Percentiles rank a stretch among this genome's conserved stretches.
Evolutionary conservation across 176 grass and related monocot genomes (phyloP).

Genomic region (Rhynchospora breviuscula): DNA sequence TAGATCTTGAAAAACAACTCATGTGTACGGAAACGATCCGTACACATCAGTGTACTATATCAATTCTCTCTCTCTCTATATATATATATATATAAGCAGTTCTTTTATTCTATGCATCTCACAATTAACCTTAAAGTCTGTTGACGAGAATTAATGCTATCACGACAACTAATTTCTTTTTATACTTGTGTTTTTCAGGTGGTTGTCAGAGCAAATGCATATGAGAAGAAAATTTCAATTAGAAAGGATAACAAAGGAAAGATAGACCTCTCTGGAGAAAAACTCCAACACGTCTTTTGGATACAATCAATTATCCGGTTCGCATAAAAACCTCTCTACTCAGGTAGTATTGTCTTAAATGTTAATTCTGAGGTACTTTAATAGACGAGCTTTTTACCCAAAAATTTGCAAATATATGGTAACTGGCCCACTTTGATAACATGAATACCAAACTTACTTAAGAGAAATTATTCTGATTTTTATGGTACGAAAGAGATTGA

Average conservation of each 20-base stretch:
- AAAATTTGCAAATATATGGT: too few relatives aligned
- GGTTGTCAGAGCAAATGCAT: conserved; percentile 36
- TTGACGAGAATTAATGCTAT: too few relatives aligned
- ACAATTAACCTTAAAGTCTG: not conserved
- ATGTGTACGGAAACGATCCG: too few relatives aligned
- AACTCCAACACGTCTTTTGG: conserved; percentile 65
- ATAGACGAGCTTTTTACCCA: too few relatives aligned
- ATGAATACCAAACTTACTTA: not conserved
- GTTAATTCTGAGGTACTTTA: not conserved
- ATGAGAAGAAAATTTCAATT: conserved; percentile 29
- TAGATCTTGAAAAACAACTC: too few relatives aligned
- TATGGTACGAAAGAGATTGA: not conserved
- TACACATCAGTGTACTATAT: too few relatives aligned
- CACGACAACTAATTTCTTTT: too few relatives aligned
- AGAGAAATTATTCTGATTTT: too few relatives aligned
- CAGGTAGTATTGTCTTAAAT: conserved; percentile 21
- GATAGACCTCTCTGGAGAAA: conserved; percentile 61
- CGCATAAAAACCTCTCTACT: conserved; percentile 89
- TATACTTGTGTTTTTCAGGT: conserved; percentile 38
- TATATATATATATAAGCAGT: too few relatives aligned
- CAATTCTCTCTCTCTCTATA: too few relatives aligned
- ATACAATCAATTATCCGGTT: conserved; percentile 66
- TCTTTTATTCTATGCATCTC: too few relatives aligned
- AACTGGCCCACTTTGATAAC: too few relatives aligned
- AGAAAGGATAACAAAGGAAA: conserved; percentile 42